Base-by-base conservation (phyloP, 2,329 filamentous ascomycete species). In the Cylindrodendrum hubeiense region DNA sequence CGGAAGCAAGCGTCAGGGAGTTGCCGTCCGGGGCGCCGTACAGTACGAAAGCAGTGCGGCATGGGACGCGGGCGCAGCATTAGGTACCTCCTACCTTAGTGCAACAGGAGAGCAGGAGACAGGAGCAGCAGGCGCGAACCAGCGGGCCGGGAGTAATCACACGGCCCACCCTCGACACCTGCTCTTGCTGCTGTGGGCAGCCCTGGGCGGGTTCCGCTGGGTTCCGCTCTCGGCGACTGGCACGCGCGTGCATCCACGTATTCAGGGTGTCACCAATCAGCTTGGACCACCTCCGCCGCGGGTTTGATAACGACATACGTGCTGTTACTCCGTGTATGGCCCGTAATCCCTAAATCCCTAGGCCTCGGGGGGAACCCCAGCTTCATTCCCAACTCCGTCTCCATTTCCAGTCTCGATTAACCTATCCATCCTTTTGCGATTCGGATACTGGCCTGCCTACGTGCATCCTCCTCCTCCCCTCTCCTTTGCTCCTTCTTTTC, bases 161-260 rank as follows among this genome's bases (percentile, higher is more conserved):
- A 60, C 59, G 69, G 64, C 28, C 60, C 56, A 67, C 56, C 69
- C 65, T 59, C 56, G 57, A 62, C 57, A 61, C 47, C 26, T 37
- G 17, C 43, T 51, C 50, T 28, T n/a, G 21, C 37, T 19, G 22
- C 22, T 28, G 59, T 49, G 37, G 37, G 15, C 15, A n/a, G 15
- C 15, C 37, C 22, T 43, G 39, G 47, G n/a, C 24, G 53, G 51
- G 24, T 69, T 73, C 67, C 71, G 63, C 63, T 58, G 60, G 51
- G 24, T 67, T 73, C 67, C 71, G 63, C 66, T 58, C 52, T 71
- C 66, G 63, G 67, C 56, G 28, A 33, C 26, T 24, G 39, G 13
- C 54, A 59, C 54, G 41, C 54, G 54, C 41, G 44, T 63, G 49
- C 54, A 59, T 50, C 34, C 54, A 63, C 54, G 60, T 63, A 58